Evolutionary conservation across 2,329 filamentous ascomycete genomes (phyloP).

Genomic region (Colletotrichum somersetense): DNA sequence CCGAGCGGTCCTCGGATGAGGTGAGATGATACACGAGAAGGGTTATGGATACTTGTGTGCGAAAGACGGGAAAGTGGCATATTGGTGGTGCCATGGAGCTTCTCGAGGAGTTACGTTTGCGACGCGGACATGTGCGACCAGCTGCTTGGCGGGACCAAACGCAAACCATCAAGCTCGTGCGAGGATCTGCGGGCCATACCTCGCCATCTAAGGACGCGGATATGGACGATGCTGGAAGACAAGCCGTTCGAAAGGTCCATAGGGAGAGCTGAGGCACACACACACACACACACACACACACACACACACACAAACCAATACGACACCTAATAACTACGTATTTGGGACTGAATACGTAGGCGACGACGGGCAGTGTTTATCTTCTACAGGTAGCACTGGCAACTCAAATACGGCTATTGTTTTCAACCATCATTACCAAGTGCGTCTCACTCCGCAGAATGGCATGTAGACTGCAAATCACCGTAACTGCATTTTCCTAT

Average conservation of each 20-base stretch:
- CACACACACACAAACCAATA: conserved; percentile 25
- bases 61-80: not conserved
- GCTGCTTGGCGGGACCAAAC: not conserved
- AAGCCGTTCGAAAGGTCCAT: conserved; percentile 14
- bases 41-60: not conserved
- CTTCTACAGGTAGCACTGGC: too few relatives aligned
- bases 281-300: conserved; percentile 17
- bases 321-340: conserved; percentile 24
- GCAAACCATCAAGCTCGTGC: not conserved
- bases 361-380: not conserved
- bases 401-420: not conserved
- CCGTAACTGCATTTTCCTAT: not conserved
- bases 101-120: not conserved
- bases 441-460: not conserved
- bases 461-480: not conserved
- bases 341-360: not conserved
- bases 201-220: conserved; percentile 14
- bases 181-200: conserved; percentile 6
- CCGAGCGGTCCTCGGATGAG: conserved; percentile 56
- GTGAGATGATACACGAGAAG: conserved; percentile 46
- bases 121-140: conserved; percentile 6
- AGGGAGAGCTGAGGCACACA: conserved; percentile 34
- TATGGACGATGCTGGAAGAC: conserved; percentile 30
- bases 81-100: not conserved
- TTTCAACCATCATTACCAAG: not conserved